A percentile compares a stretch with the other conserved stretches of the same genome.
These are phyloP conservation scores for Evansstolkia leycettana DNA, from an alignment of 495 filamentous ascomycete genomes.

Conservation along the genomic window DNA sequence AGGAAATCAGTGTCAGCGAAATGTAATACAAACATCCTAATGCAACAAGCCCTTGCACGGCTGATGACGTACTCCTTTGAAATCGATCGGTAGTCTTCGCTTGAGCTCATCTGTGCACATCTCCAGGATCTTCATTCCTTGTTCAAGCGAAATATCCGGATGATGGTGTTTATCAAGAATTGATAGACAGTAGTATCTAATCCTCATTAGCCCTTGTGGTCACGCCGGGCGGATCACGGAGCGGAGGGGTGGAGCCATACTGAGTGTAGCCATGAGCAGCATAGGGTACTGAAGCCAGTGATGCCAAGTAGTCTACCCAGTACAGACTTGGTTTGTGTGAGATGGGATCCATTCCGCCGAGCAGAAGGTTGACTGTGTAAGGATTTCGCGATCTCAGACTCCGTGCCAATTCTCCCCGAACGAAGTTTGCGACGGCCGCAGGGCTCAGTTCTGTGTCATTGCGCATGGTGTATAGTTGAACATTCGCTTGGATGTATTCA, in stretches of 20 bases:
- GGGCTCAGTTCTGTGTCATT: slow-evolving; percentile 86
- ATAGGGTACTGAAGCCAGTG: slow-evolving; percentile 78
- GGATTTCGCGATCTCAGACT: slow-evolving; percentile 84
- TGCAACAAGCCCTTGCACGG: background rate
- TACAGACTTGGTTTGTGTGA: slow-evolving; percentile 78
- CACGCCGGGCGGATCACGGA: background rate
- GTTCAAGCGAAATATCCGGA: slow-evolving; percentile 74
- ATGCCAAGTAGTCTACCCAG: slow-evolving; percentile 95
- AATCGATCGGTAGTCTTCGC: slow-evolving; percentile 90
- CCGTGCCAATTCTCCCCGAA: slow-evolving; percentile 80
- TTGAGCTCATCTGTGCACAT: slow-evolving; percentile 97
- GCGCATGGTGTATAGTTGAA: slow-evolving; percentile 96
- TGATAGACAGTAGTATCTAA: slow-evolving; percentile 82
- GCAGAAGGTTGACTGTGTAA: slow-evolving; percentile 89
- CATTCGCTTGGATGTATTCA: slow-evolving; percentile 97
- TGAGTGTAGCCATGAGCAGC: slow-evolving; percentile 97
- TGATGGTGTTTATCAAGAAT: slow-evolving; percentile 98
- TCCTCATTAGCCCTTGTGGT: slow-evolving; percentile 10
- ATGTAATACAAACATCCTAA: background rate
- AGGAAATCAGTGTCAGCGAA: background rate
- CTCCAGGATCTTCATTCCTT: slow-evolving; percentile 77
- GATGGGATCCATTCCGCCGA: slow-evolving; percentile 85
- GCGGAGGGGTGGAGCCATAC: slow-evolving; percentile 37
- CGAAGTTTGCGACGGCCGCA: slow-evolving; percentile 78
- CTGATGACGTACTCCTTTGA: slow-evolving; percentile 62